Conservation (phyloP, 768 basidiomycete genomes). For the Pleurotus djamor region DNA sequence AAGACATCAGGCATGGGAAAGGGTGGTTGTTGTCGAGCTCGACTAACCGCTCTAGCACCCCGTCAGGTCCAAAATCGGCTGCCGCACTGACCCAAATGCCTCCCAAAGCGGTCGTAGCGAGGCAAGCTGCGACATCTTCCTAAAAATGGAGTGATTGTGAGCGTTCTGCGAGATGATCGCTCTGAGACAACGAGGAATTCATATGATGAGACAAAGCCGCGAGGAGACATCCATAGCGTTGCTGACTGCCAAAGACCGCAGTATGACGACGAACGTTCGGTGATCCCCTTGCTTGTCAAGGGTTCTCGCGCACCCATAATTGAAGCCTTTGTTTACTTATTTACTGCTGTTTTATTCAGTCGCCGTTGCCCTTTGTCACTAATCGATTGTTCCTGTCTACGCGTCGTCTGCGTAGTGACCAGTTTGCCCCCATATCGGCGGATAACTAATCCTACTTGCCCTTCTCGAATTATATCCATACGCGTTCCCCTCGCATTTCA, state of each 20-base stretch:
- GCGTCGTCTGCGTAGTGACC: too few relatives aligned
- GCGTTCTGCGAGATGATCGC: not conserved
- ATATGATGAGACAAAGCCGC: not conserved
- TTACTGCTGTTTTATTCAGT: too few relatives aligned
- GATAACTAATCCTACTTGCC: too few relatives aligned
- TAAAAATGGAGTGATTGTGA: conserved; percentile 15
- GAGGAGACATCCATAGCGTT: not conserved
- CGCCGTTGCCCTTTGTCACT: too few relatives aligned
- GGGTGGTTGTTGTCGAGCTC: not conserved
- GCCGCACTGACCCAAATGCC: conserved; percentile 86
- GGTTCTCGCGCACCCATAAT: too few relatives aligned
- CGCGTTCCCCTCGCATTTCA: too few relatives aligned
- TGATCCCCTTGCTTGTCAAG: too few relatives aligned
- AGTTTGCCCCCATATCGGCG: too few relatives aligned
- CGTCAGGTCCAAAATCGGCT: conserved; percentile 79
- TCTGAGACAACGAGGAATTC: not conserved
- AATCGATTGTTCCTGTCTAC: too few relatives aligned
- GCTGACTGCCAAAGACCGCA: not conserved
- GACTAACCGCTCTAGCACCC: conserved; percentile 67
- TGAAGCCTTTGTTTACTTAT: too few relatives aligned
- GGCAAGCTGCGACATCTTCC: conserved; percentile 69
- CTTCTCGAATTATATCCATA: too few relatives aligned
- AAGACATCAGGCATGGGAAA: conserved; percentile 4
- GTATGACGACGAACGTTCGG: too few relatives aligned
- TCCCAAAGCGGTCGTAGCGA: conserved; percentile 54